Evolutionary conservation across 179 eudicot genomes (phyloP).

Genomic region (Vitellaria paradoxa): DNA sequence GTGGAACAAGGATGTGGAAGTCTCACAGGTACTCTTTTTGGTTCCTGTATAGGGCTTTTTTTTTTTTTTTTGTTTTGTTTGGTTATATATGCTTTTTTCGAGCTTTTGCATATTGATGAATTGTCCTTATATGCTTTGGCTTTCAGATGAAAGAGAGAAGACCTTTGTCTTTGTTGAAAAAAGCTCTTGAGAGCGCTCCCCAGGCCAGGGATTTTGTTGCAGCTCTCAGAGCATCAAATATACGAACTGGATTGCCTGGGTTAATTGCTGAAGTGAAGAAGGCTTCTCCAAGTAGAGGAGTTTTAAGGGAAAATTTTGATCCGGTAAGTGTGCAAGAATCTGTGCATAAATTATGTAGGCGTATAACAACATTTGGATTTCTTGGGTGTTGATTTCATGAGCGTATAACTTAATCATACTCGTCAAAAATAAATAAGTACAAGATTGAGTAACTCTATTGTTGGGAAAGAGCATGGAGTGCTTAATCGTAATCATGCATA

Average conservation of each 20-base stretch:
- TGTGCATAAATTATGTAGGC: background rate
- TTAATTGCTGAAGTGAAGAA: conserved; percentile 97
- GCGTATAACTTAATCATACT: background rate
- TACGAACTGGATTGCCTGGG: conserved; percentile 79
- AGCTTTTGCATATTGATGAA: conserved; percentile 4
- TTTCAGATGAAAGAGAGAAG: conserved; percentile 62
- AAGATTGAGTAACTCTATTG: too few species aligned
- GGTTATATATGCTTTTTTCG: too few species aligned
- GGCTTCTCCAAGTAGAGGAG: conserved; percentile 98
- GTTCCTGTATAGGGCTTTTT: background rate
- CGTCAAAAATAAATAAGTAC: too few species aligned
- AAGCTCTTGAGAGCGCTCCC: conserved; percentile 50
- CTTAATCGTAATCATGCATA: background rate
- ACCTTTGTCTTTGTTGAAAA: conserved; percentile 55
- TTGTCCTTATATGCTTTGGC: background rate
- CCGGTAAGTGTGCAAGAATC: conserved; percentile 47
- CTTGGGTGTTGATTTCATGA: background rate
- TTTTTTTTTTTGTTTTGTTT: background rate
- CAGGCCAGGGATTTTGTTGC: conserved; percentile 80
- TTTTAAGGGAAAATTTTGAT: conserved; percentile 83
- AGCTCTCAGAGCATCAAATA: conserved; percentile 67
- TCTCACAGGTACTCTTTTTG: conserved; percentile 48
- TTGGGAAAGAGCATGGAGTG: background rate
- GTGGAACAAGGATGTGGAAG: conserved; percentile 84
- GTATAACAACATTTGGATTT: background rate